These are phyloP conservation scores for Cavenderia fasciculata DNA, from an alignment of 78 protist genomes.

Conservation along the genomic window DNA sequence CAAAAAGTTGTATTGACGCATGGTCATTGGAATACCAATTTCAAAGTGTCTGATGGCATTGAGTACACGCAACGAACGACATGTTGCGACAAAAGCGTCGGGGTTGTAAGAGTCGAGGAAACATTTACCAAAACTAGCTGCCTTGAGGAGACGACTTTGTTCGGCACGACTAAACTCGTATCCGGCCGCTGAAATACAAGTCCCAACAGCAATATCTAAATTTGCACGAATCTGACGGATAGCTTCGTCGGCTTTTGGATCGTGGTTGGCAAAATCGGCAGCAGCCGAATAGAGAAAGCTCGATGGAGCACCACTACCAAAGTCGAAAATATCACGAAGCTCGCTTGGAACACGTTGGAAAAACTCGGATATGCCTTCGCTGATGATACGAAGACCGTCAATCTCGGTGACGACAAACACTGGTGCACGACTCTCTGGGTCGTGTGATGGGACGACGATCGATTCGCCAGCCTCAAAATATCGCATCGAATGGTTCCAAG, in stretches of 20 bases:
- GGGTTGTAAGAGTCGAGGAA: conserved; percentile 79
- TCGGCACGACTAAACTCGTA: conserved; percentile 50
- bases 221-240: conserved; percentile 57
- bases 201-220: conserved; percentile 81
- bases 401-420: conserved; percentile 81
- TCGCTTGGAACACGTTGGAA: conserved; percentile 85
- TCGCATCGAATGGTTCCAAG: conserved; percentile 3
- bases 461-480: conserved; percentile 17
- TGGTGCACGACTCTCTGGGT: not conserved
- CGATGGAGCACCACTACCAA: conserved; percentile 82
- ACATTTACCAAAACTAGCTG: conserved; percentile 80
- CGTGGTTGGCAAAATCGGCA: conserved; percentile 67
- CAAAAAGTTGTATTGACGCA: conserved; percentile 74
- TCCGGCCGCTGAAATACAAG: conserved; percentile 90
- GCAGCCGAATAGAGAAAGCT: conserved; percentile 87
- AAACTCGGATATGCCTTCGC: conserved; percentile 74
- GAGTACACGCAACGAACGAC: conserved; percentile 83
- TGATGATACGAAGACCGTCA: conserved; percentile 90
- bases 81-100: conserved; percentile 82
- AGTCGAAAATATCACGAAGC: conserved; percentile 58
- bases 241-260: conserved; percentile 85
- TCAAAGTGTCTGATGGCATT: conserved; percentile 70
- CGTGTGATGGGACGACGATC: not conserved
- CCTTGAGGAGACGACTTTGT: conserved; percentile 78
- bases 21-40: conserved; percentile 93